Conservation (phyloP, 2,329 filamentous ascomycete species). For the Paraphaeosphaeria sporulosa region DNA sequence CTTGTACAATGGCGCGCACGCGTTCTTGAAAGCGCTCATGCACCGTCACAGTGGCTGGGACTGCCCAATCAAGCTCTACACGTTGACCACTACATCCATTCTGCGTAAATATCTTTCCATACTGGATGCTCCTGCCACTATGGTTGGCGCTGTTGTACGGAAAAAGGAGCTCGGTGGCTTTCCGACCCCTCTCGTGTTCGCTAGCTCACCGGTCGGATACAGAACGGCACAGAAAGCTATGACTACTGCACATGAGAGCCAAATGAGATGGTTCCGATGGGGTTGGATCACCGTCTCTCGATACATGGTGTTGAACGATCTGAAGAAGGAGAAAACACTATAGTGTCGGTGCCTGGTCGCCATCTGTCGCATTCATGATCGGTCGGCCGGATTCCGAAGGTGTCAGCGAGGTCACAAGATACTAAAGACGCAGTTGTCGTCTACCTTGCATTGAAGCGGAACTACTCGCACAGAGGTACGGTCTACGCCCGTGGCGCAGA, state of each 20-base stretch:
- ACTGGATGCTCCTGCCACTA: constrained; percentile 76
- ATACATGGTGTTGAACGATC: constrained; percentile 95
- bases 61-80: constrained; percentile 84
- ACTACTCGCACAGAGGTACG: not conserved
- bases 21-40: constrained; percentile 74
- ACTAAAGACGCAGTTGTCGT: not conserved
- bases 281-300: constrained; percentile 90
- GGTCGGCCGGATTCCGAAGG: not conserved
- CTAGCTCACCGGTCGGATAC: constrained; percentile 71
- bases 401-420: not conserved
- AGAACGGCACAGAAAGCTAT: constrained; percentile 82
- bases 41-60: constrained; percentile 69
- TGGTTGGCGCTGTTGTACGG: constrained; percentile 63
- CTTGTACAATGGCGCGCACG: constrained; percentile 79
- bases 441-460: not conserved
- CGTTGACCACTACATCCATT: constrained; percentile 75
- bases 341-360: constrained; percentile 6
- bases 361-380: not conserved
- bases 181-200: constrained; percentile 69
- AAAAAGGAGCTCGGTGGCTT: constrained; percentile 61
- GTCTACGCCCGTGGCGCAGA: not conserved
- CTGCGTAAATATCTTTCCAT: constrained; percentile 82
- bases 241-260: constrained; percentile 87
- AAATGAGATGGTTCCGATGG: constrained; percentile 99
- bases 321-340: constrained; percentile 65